These are phyloP conservation scores for Penicillium rolfsii DNA, from an alignment of 2,329 filamentous ascomycete species.

Conservation along the genomic window DNA sequence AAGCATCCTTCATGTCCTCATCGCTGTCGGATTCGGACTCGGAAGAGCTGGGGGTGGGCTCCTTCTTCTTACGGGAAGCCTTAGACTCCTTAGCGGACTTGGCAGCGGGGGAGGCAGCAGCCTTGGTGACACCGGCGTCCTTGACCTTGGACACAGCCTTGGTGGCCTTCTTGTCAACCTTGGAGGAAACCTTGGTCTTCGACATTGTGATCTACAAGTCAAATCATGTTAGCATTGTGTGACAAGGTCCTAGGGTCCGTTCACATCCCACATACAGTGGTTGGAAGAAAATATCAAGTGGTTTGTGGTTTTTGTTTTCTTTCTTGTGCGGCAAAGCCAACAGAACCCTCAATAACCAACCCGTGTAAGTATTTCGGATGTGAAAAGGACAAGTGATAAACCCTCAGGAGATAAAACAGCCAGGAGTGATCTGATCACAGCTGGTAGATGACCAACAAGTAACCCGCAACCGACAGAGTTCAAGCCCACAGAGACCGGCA, in stretches of 20 bases:
- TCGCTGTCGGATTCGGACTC: conserved; percentile 43
- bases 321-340: conserved; percentile 42
- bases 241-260: conserved; percentile 1
- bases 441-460: conserved; percentile 45
- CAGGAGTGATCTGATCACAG: conserved; percentile 39
- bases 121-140: conserved; percentile 50
- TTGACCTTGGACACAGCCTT: conserved; percentile 54
- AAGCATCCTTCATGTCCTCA: conserved; percentile 42
- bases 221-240: conserved; percentile 27
- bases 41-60: conserved; percentile 39
- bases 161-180: conserved; percentile 46
- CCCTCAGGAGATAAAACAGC: conserved; percentile 33
- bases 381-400: conserved; percentile 30
- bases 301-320: conserved; percentile 14
- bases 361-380: conserved; percentile 34
- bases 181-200: conserved; percentile 49
- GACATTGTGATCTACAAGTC: conserved; percentile 44
- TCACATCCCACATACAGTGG: conserved; percentile 27
- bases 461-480: conserved; percentile 47
- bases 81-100: conserved; percentile 51
- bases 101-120: conserved; percentile 47
- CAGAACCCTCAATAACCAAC: conserved; percentile 43
- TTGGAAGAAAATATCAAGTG: conserved; percentile 19
- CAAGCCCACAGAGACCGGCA: conserved; percentile 50
- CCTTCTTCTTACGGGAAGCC: conserved; percentile 49